A percentile compares a stretch with the other conserved stretches of the same genome.
Conservation (phyloP, 2,329 filamentous ascomycete species). For the Penicillium sp. region DNA sequence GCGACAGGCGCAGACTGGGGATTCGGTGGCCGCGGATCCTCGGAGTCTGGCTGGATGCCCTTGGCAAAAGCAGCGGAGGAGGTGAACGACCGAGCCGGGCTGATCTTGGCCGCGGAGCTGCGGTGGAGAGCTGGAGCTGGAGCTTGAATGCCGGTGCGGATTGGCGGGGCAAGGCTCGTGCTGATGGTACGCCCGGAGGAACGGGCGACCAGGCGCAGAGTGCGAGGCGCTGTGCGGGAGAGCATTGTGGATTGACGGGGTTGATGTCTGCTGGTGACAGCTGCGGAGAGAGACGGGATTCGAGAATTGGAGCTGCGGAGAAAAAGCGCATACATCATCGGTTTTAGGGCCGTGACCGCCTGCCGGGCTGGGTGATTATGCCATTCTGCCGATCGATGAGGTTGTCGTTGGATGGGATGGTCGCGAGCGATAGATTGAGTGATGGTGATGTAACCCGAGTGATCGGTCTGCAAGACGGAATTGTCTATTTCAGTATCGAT, state of each 20-base stretch:
- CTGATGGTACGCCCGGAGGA: background rate
- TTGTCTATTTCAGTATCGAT: background rate
- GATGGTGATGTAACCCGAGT: background rate
- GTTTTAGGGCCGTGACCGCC: background rate
- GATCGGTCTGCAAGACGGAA: background rate
- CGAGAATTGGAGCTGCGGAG: background rate
- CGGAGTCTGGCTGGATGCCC: slow-evolving; percentile 60
- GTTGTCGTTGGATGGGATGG: too few species aligned
- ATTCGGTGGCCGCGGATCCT: slow-evolving; percentile 50
- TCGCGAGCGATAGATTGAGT: too few species aligned
- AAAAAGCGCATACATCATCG: background rate
- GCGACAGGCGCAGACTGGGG: slow-evolving; percentile 42
- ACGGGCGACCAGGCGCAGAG: background rate
- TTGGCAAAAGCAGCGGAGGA: slow-evolving; percentile 38
- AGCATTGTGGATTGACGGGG: background rate
- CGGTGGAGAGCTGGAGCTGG: slow-evolving; percentile 10
- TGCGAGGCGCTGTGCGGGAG: background rate
- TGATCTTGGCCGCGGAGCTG: slow-evolving; percentile 9
- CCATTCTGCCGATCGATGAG: too few species aligned
- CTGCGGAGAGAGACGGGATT: background rate
- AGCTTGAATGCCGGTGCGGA: background rate
- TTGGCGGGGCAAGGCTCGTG: too few species aligned
- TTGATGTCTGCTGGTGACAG: too few species aligned
- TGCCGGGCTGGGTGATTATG: background rate
- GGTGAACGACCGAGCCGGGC: slow-evolving; percentile 33